Evolutionary conservation across 2,329 filamentous ascomycete species (phyloP), one percentile per base, ranked within the genome.

Genomic region (Pseudocercospora eumusae): DNA sequence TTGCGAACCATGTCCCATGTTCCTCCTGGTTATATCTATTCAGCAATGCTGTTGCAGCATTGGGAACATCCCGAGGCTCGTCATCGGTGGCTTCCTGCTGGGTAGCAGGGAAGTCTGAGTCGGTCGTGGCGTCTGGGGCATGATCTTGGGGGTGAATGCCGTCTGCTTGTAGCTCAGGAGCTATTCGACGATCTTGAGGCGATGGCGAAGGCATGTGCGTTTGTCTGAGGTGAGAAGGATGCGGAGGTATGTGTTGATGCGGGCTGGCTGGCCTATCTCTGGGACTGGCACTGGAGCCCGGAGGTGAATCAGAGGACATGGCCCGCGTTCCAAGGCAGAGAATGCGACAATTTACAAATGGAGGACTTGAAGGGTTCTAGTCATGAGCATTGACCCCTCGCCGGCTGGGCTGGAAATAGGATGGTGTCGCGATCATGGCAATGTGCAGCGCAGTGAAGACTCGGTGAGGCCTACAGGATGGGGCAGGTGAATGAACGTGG

Each of bases 141-240:
- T 69, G 68, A 47, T 77, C 76, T 45, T 70, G 65, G 3, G 64
- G 71, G 23, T 72, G 71, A 7, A 77, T 76, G 64, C 75, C 76
- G 54, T 69, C 60, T 47, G 53, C 61, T 15, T 67, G 59, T 4
- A 64, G 33, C 6, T 64, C 56, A 59, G 67, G 71, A 25, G 60
- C 68, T 56, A 64, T 44, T 18, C 75, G 76, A 13, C 65, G 69
- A 25, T 78, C 75, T 56, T 80, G 77, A 27, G 79, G 79, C 40
- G 78, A 79, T 21, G 71, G 70, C n/a, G 78, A 76, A 57, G 79
- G 78, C 56, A 76, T 75, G 64, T 79, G 73, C 11, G 76, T 73
- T 55, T 79, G 72, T n/a, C 79, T 70, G 54, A 81, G 72, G 15
- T 66, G 65, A 23, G 72, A 74, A 4, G 72, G 71, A 18, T 72